Evolutionary conservation across 2,329 filamentous ascomycete species (phyloP), one percentile per base, ranked within the genome.

Genomic region (Pseudogymnoascus sp.): DNA sequence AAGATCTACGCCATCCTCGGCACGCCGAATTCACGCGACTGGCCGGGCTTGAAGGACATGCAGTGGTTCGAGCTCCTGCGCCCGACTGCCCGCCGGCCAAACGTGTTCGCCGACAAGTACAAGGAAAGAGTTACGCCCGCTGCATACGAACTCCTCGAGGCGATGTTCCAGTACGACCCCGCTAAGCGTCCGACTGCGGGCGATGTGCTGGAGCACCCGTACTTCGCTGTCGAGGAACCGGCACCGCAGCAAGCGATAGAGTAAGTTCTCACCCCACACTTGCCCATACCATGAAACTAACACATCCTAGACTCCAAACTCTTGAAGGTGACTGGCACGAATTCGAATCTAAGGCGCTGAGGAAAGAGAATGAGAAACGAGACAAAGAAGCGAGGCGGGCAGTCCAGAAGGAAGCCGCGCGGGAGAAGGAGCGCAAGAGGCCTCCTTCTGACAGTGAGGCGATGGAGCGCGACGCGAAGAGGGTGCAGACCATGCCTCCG

Each of bases 311-410:
- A 71, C 83, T 99, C 60, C 86, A 88, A 65, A 80, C 87, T 59
- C 82, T 99, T 31, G 86, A 95, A 69, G 95, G 95, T 21, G 95
- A 99, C 70, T 99, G 95, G 95, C 95, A 99, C 73, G 95, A 99
- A 74, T 96, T 97, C 71, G 95, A 99, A 77, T 96, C 91, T 63
- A 99, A 99, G 77, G 93, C 92, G 14, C 81, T 96, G 25, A 84
- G 95, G 34, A 95, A 95, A 69, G 93, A 97, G 75, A 93, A 92
- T 69, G 91, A 95, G 74, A 84, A 85, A 62, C 76, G 78, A 63
- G 84, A 88, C 65, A 74, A 73, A 67, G 73, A 75, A 60, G 70
- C 71, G 11, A 66, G 70, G n/a, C 66, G 71, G 37, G 62, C 66
- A 62, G 67, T 68, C 3, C 68, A 72, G 60, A 71, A 73, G 61